A percentile compares a stretch with the other conserved stretches of the same genome.
phyloP scores from a whole-genome alignment of 495 filamentous ascomycete species.

The Trichoderma asperelloides region DNA sequence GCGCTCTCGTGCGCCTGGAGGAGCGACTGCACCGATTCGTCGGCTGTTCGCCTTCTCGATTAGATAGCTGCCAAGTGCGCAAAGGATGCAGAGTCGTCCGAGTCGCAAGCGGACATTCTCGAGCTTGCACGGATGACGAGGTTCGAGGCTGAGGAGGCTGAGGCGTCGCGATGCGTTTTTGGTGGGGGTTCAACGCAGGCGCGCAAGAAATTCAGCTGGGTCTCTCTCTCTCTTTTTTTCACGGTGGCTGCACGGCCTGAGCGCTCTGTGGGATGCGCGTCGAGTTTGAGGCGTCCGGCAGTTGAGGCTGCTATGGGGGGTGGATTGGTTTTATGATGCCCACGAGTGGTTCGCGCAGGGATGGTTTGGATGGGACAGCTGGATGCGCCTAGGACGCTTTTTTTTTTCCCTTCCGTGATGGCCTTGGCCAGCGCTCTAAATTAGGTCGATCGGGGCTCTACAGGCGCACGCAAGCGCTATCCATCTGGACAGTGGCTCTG shows the following conservation, averaged over 20 bases:
- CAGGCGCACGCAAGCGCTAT: not conserved
- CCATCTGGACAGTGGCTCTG: not conserved
- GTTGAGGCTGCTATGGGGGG: not conserved
- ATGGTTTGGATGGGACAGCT: not conserved
- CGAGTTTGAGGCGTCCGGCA: not conserved
- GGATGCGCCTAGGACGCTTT: slow-evolving; percentile 7
- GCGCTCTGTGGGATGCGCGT: not conserved
- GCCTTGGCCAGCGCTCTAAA: not conserved
- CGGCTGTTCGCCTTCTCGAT: not conserved
- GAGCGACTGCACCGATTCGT: not conserved
- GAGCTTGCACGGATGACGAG: not conserved
- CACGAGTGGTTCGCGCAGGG: not conserved
- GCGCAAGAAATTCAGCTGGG: not conserved
- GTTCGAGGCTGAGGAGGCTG: slow-evolving; percentile 4
- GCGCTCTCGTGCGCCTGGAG: not conserved
- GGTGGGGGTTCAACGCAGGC: not conserved
- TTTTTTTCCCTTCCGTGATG: not conserved
- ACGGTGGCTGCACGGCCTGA: not conserved
- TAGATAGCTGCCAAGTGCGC: slow-evolving; percentile 4
- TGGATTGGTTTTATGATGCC: not conserved
- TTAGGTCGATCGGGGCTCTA: not conserved
- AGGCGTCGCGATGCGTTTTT: slow-evolving; percentile 8
- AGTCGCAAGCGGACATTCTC: slow-evolving; percentile 8
- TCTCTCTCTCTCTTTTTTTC: not conserved
- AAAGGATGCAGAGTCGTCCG: slow-evolving; percentile 2